Evolutionary conservation across 805 yeast species (phyloP).

Genomic region (Pichia gijzeniarum): DNA sequence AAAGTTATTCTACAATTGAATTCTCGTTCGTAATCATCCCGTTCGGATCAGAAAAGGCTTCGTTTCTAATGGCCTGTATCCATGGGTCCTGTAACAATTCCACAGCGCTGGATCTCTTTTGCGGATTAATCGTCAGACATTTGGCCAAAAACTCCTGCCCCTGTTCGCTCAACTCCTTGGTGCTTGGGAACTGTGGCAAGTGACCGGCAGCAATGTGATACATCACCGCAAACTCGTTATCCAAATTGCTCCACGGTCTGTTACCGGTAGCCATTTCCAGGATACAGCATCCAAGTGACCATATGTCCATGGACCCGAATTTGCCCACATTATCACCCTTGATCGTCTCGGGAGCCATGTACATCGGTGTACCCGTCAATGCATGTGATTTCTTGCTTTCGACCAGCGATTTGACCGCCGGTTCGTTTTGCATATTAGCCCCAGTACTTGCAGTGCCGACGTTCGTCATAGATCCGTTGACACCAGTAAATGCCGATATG

Average conservation of each 20-base stretch:
- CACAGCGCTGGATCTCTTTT: conserved; percentile 72
- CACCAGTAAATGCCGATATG: not conserved
- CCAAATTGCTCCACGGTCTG: conserved; percentile 93
- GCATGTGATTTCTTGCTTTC: conserved; percentile 22
- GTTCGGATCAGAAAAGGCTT: conserved; percentile 51
- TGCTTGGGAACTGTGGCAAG: conserved; percentile 74
- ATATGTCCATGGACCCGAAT: conserved; percentile 73
- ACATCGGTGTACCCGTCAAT: conserved; percentile 96
- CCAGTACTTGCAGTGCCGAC: not conserved
- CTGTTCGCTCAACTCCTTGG: conserved; percentile 66
- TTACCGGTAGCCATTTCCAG: conserved; percentile 95
- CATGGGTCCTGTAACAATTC: conserved; percentile 86
- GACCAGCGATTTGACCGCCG: not conserved
- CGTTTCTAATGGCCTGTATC: conserved; percentile 66
- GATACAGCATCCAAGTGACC: conserved; percentile 97
- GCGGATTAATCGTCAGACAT: conserved; percentile 80
- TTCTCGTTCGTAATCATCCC: conserved; percentile 6
- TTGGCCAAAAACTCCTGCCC: conserved; percentile 68
- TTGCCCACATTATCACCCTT: conserved; percentile 62
- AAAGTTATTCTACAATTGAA: not conserved
- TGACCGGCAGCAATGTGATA: conserved; percentile 96
- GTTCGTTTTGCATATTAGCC: not conserved
- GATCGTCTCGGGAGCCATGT: conserved; percentile 96
- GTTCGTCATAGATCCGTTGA: too few relatives aligned
- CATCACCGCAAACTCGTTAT: conserved; percentile 98